Evolutionary conservation across 2,329 filamentous ascomycete genomes (phyloP), one percentile per base, ranked within the genome.

Genomic region (Pezicula radicicola): DNA sequence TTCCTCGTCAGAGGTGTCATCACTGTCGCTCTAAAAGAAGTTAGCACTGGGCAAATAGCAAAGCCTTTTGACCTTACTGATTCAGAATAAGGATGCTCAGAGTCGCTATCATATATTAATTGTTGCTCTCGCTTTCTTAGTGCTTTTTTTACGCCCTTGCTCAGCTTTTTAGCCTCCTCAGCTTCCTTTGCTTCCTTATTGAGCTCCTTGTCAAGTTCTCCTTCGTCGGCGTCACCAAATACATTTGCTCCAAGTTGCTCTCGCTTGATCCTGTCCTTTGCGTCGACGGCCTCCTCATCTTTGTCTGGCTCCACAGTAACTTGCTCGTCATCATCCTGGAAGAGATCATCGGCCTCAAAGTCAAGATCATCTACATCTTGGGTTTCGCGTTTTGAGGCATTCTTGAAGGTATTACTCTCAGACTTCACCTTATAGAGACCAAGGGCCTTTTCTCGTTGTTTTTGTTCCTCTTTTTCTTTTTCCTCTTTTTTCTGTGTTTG

Each of bases 241-340:
- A 94, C 75, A 63, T 96, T 96, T 8, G 93, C 93, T 48, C 85
- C 84, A n/a, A 95, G 77, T 68, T 95, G 91, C 63, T 92, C 88
- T 52, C 86, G 82, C 59, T 88, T 89, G 59, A 92, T 85, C 48
- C 86, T 77, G 13, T 86, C 84, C 56, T 87, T 85, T 0, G 87
- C 78, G 16, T 88, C 82, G 63, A 90, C 91, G 13, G 79, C 72
- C 46, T 92, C 89, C 59, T 96, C 92, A 54, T 96, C 91, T 46
- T 91, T 84, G 48, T 94, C 89, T 15, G 76, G 77, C 60, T 94
- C 90, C 48, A 91, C 81, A 40, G 87, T 80, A 2, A 84, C 80
- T 19, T 88, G 83, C 66, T 95, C 91, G 64, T 96, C 91, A 62
- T 95, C 91, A 63, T 96, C 89, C 60, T 92, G 89, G 65, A 97